These are phyloP conservation scores for Aspergillus sp. DNA, from an alignment of 2,329 filamentous ascomycete genomes.

Conservation along the genomic window DNA sequence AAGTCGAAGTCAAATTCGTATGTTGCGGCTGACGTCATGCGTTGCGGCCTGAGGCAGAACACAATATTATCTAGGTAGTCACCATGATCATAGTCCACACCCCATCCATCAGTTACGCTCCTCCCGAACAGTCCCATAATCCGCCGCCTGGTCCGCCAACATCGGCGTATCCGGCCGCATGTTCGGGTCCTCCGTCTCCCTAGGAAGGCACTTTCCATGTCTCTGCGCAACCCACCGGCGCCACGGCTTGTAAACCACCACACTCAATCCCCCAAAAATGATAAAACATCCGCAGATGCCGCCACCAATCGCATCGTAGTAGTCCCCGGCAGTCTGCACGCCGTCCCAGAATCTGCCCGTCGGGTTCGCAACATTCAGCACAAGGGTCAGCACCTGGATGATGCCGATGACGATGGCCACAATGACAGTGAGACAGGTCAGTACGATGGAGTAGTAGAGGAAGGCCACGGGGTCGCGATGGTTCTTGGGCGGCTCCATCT, in stretches of 20 bases:
- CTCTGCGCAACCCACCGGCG: conserved; percentile 54
- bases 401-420: conserved; percentile 83
- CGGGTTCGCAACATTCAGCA: conserved; percentile 72
- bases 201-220: conserved; percentile 17
- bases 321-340: conserved; percentile 69
- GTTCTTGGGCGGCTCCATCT: conserved; percentile 30
- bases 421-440: conserved; percentile 77
- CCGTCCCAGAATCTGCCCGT: conserved; percentile 86
- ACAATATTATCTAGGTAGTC: neutral
- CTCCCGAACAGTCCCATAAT: conserved; percentile 14
- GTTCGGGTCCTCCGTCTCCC: conserved; percentile 23
- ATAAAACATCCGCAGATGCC: conserved; percentile 83
- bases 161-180: conserved; percentile 13
- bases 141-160: conserved; percentile 3
- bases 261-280: conserved; percentile 69
- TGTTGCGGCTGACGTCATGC: neutral
- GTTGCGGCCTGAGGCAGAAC: neutral
- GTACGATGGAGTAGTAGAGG: conserved; percentile 86
- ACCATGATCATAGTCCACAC: neutral
- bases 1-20: neutral
- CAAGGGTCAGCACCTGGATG: conserved; percentile 76
- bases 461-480: conserved; percentile 83
- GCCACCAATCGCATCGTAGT: conserved; percentile 83
- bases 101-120: neutral
- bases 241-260: conserved; percentile 79